Conservation (phyloP, 2,329 filamentous ascomycete species). For the Monosporascus sp. region DNA sequence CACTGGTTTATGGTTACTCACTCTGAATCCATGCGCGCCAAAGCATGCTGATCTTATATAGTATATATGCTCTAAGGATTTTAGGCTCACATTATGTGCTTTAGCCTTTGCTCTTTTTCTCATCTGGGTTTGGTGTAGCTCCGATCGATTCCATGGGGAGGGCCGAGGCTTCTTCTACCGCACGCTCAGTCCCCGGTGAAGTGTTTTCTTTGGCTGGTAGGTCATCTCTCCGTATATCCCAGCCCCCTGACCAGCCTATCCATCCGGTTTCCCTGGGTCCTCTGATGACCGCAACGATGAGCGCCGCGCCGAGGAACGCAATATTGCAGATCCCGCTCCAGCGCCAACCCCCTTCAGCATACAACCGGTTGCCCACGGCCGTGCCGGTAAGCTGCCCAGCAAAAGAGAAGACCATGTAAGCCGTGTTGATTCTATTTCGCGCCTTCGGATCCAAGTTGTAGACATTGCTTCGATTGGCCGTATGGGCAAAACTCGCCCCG, state of each 20-base stretch:
- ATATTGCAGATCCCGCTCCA: constrained; percentile 40
- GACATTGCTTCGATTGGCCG: constrained; percentile 66
- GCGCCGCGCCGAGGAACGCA: constrained; percentile 30
- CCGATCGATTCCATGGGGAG: background rate
- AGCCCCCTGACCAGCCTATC: constrained; percentile 38
- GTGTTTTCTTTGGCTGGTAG: constrained; percentile 1
- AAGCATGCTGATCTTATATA: no score
- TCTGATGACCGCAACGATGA: constrained; percentile 29
- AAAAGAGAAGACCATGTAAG: constrained; percentile 74
- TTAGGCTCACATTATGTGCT: no score
- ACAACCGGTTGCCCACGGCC: constrained; percentile 49
- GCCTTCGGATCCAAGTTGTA: constrained; percentile 66
- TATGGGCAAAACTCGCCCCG: constrained; percentile 67
- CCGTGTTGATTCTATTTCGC: constrained; percentile 72
- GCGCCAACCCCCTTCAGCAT: constrained; percentile 45
- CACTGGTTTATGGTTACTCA: no score
- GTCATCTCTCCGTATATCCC: constrained; percentile 25
- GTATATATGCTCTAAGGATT: no score
- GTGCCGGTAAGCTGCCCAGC: constrained; percentile 66
- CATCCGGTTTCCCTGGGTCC: constrained; percentile 36
- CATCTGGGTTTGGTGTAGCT: no score
- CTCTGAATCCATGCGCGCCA: no score
- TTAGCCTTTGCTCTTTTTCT: no score
- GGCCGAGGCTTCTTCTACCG: constrained; percentile 4
- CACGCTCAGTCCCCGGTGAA: background rate